phyloP scores from a whole-genome alignment of 1,284 basidiomycete genomes.

The Fomitopsis betulina region DNA sequence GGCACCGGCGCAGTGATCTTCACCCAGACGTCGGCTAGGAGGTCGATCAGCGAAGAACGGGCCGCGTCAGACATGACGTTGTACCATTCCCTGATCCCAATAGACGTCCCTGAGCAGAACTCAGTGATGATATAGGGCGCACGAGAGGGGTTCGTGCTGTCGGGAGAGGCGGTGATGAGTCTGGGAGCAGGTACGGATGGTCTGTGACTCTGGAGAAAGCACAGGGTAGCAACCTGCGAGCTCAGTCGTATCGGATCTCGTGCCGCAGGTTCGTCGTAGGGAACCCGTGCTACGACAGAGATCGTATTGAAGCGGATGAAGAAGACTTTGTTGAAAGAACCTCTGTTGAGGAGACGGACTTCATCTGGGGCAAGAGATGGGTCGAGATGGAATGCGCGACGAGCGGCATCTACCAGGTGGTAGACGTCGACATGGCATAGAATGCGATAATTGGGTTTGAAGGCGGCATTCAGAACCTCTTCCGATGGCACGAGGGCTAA shows the following conservation, averaged over 20 bases:
- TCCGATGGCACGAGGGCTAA: background rate
- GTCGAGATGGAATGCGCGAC: background rate
- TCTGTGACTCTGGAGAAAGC: background rate
- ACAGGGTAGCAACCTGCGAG: background rate
- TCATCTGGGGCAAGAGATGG: background rate
- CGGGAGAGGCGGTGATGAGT: background rate
- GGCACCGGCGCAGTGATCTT: background rate
- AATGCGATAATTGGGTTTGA: background rate
- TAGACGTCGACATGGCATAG: background rate
- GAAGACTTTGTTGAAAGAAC: background rate
- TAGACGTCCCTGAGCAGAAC: background rate
- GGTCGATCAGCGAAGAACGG: background rate
- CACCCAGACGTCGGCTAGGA: background rate
- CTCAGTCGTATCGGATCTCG: background rate
- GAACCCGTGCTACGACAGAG: background rate
- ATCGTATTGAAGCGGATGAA: background rate
- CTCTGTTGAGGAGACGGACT: background rate
- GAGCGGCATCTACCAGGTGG: background rate
- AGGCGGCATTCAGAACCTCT: background rate
- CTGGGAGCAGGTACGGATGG: background rate
- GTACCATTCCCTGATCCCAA: background rate
- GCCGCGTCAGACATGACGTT: background rate
- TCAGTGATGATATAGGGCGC: background rate
- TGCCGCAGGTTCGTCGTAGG: background rate
- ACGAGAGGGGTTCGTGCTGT: background rate